Percentiles rank a stretch among this genome's conserved stretches.
These are phyloP conservation scores for Fulvia fulva DNA, from an alignment of 2,329 filamentous ascomycete genomes.

Conservation along the genomic window DNA sequence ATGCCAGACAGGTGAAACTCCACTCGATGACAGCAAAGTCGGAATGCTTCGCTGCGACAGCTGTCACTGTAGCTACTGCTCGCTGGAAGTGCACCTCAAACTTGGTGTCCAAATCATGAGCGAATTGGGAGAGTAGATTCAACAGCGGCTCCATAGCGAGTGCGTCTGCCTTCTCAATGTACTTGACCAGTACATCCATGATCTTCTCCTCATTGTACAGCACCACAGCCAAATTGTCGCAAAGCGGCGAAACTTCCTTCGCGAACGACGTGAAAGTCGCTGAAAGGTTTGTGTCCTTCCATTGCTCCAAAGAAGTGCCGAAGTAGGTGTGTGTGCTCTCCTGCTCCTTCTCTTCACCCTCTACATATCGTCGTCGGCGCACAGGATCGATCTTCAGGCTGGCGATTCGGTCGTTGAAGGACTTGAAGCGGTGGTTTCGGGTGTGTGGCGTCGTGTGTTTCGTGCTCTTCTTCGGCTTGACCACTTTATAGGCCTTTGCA, in stretches of 20 bases:
- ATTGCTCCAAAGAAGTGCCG: constrained; percentile 74
- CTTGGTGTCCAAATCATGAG: constrained; percentile 80
- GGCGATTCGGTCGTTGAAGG: constrained; percentile 83
- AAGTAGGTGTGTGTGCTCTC: constrained; percentile 84
- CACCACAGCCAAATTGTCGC: constrained; percentile 87
- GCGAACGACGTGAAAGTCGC: constrained; percentile 74
- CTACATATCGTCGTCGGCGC: constrained; percentile 66
- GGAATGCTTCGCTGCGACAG: constrained; percentile 70
- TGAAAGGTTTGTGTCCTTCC: constrained; percentile 87
- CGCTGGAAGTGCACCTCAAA: constrained; percentile 86
- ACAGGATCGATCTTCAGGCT: constrained; percentile 93
- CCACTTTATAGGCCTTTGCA: constrained; percentile 32
- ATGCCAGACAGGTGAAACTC: constrained; percentile 91
- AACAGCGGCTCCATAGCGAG: constrained; percentile 81
- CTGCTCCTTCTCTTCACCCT: constrained; percentile 70
- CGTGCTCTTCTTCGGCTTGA: constrained; percentile 58
- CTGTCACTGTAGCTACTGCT: constrained; percentile 70
- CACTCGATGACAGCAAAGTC: constrained; percentile 85
- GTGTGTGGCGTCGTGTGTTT: constrained; percentile 66
- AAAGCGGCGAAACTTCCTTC: constrained; percentile 69
- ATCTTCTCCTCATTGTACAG: constrained; percentile 86
- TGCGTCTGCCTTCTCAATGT: constrained; percentile 73
- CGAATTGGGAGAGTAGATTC: constrained; percentile 84
- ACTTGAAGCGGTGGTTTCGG: constrained; percentile 85
- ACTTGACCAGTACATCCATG: constrained; percentile 69